phyloP scores from a whole-genome alignment of 345 rosid species.

The Heritiera littoralis region DNA sequence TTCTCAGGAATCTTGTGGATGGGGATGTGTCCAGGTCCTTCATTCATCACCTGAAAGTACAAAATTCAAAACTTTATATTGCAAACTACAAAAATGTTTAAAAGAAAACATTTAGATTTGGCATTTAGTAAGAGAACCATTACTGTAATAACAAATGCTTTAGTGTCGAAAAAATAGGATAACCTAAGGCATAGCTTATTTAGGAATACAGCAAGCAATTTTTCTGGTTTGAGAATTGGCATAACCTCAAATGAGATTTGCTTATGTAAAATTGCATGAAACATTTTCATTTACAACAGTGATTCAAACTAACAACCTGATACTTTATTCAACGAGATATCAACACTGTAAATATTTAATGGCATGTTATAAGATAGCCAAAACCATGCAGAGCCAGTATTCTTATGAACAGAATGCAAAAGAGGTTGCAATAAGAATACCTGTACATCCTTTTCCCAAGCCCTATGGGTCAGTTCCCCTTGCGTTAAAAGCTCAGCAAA shows the following conservation, averaged over 20 bases:
- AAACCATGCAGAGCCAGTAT: background rate
- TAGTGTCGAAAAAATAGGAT: background rate
- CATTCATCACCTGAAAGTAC: constrained; percentile 84
- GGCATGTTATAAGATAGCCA: background rate
- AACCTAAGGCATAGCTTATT: background rate
- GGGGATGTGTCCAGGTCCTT: constrained; percentile 96
- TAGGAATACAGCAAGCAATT: background rate
- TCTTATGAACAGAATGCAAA: constrained; percentile 2
- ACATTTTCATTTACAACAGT: background rate
- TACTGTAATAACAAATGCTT: background rate
- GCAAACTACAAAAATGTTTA: background rate
- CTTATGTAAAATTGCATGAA: constrained; percentile 1
- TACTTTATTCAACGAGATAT: background rate
- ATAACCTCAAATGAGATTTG: background rate
- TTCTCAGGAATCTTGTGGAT: constrained; percentile 99
- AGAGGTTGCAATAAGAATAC: constrained; percentile 35
- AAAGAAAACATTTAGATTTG: constrained; percentile 2
- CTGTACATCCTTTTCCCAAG: constrained; percentile 98
- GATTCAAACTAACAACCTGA: background rate
- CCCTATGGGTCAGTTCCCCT: constrained; percentile 96
- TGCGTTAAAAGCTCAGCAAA: constrained; percentile 98
- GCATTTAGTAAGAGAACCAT: background rate
- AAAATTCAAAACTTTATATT: background rate
- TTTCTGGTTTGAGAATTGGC: constrained; percentile 8
- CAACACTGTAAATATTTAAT: background rate